Percentiles rank a stretch among this genome's conserved stretches.
Evolutionary conservation across 1,139 yeast species (phyloP).

Genomic region (Protomyces lactucae-debilis): DNA sequence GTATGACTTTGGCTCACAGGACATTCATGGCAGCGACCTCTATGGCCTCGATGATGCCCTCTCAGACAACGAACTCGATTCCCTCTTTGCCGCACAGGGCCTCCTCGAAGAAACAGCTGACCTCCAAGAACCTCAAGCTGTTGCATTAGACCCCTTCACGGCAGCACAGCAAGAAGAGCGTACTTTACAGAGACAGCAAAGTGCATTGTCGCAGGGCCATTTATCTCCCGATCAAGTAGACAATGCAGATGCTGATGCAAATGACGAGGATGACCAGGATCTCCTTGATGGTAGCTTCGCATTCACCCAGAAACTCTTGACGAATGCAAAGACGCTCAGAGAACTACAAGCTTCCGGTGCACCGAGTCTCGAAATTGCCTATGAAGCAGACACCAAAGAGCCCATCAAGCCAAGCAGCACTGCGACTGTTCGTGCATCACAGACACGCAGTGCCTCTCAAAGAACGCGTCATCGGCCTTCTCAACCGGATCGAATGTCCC

Average conservation of each 20-base stretch:
- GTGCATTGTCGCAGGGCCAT: background rate
- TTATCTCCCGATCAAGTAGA: background rate
- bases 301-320: conserved; percentile 13
- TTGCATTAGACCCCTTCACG: conserved; percentile 15
- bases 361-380: conserved; percentile 1
- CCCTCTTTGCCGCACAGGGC: background rate
- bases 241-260: background rate
- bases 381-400: background rate
- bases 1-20: background rate
- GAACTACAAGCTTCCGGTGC: background rate
- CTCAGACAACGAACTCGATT: background rate
- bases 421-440: background rate
- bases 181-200: background rate
- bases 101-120: background rate
- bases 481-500: background rate
- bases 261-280: background rate
- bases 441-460: background rate
- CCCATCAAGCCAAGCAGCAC: background rate
- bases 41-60: background rate
- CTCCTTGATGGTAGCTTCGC: background rate
- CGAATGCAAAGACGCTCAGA: conserved; percentile 14
- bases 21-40: background rate
- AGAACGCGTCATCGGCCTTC: background rate
- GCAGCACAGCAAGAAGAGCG: conserved; percentile 15
- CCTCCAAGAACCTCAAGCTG: background rate